A percentile compares a stretch with the other conserved stretches of the same genome.
Evolutionary conservation across 768 basidiomycete genomes (phyloP).

Genomic region (Cystobasidium ongulense): DNA sequence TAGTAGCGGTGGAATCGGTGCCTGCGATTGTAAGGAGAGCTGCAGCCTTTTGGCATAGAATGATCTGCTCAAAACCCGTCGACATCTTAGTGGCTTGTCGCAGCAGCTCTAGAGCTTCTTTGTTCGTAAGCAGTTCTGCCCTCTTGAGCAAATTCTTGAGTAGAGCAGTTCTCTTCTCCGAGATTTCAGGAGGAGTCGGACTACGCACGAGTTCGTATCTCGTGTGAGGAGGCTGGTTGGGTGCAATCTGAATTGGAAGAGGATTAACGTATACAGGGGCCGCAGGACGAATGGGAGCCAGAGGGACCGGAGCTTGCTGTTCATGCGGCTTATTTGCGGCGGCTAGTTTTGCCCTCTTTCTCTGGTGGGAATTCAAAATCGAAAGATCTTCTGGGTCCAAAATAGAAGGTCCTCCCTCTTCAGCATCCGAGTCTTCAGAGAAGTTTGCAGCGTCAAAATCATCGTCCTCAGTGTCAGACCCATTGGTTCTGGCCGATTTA

Average conservation of each 20-base stretch:
- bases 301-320: neutral
- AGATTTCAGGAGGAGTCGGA: conserved; percentile 1
- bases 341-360: neutral
- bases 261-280: neutral
- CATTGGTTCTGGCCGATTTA: neutral
- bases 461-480: neutral
- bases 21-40: neutral
- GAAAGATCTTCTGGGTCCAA: neutral
- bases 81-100: neutral
- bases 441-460: neutral
- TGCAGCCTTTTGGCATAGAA: neutral
- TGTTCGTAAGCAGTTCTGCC: neutral
- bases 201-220: neutral
- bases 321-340: neutral
- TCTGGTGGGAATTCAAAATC: neutral
- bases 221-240: neutral
- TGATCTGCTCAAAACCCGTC: neutral
- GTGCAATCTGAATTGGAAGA: neutral
- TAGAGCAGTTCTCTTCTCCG: neutral
- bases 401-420: neutral
- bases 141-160: neutral
- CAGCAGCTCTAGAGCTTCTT: neutral
- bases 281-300: neutral
- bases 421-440: neutral
- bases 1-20: neutral